These are phyloP conservation scores for Lichenothelia convexa DNA, from an alignment of 495 filamentous ascomycete species.

Conservation along the genomic window DNA sequence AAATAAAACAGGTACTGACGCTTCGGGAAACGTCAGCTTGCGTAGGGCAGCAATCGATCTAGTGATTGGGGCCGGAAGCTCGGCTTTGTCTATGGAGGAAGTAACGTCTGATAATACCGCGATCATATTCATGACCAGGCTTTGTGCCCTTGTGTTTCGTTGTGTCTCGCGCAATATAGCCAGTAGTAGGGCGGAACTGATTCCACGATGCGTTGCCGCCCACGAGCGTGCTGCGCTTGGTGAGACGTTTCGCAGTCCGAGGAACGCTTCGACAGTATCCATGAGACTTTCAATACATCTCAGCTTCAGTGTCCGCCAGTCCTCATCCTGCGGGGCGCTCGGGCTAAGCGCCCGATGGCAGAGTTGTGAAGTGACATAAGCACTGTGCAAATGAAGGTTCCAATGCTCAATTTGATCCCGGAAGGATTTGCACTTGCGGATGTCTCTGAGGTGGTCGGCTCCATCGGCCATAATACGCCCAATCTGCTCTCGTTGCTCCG, in stretches of 20 bases:
- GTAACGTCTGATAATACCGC: conserved; percentile 17
- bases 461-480: conserved; percentile 33
- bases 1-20: background rate
- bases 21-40: conserved; percentile 10
- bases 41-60: conserved; percentile 16
- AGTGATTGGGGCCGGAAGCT: conserved; percentile 20
- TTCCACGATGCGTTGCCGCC: conserved; percentile 46
- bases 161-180: conserved; percentile 39
- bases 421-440: conserved; percentile 26
- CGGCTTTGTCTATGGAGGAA: conserved; percentile 16
- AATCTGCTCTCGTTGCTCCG: conserved; percentile 32
- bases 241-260: conserved; percentile 47
- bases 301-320: conserved; percentile 25
- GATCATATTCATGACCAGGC: conserved; percentile 16
- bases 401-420: conserved; percentile 37
- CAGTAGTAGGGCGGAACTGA: conserved; percentile 45
- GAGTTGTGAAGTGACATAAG: conserved; percentile 41
- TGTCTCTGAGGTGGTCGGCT: conserved; percentile 33
- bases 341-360: conserved; percentile 39
- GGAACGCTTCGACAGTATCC: conserved; percentile 49
- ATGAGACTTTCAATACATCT: conserved; percentile 43
- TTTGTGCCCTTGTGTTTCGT: conserved; percentile 19
- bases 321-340: conserved; percentile 22
- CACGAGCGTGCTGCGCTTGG: conserved; percentile 46
- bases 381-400: conserved; percentile 37